Evolutionary conservation across 495 filamentous ascomycete genomes (phyloP), one percentile per base, ranked within the genome.

Genomic region (Recurvomyces mirabilis): DNA sequence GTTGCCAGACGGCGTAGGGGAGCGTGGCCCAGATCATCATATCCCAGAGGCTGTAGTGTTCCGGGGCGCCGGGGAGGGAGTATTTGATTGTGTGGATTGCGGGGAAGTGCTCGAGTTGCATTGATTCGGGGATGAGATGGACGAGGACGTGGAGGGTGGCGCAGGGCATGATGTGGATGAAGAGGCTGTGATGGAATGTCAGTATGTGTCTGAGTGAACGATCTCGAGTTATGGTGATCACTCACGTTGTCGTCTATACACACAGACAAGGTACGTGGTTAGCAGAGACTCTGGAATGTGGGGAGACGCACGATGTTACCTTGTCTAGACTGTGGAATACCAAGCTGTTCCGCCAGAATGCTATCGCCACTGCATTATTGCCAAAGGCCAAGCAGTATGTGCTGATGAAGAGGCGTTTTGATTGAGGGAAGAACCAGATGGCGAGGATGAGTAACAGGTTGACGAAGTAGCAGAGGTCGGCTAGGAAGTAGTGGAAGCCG

Each of bases 161-260:
- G 36, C 87, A 91, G 3, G 91, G 91, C 88, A 96, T 96, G 54
- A 98, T 94, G 65, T 98, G 91, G 52, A 98, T 94, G 67, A 98
- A 96, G 21, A 96, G 65, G 60, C 83, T 87, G 31, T 19, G 9
- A n/a, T 19, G 24, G 17, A 18, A 41, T 6, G 28, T 36, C 20
- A 34, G 48, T 51, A 14, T 43, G 48, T 24, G 40, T n/a, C n/a
- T n/a, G n/a, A n/a, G 21, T 38, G 40, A 17, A 5, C 13, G 25
- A 26, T 20, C 11, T 9, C 3, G 12, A 11, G 15, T 40, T 3
- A 13, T 21, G 19, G 5, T 17, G 7, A 35, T 22, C n/a, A 5
- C 42, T 36, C 19, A 29, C 29, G 40, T 31, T 2, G 42, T 24
- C n/a, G 42, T 45, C 22, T 30, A 10, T n/a, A n/a, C n/a, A n/a